Conservation (phyloP, 495 filamentous ascomycete species). For the Penicillium simplicissimum region DNA sequence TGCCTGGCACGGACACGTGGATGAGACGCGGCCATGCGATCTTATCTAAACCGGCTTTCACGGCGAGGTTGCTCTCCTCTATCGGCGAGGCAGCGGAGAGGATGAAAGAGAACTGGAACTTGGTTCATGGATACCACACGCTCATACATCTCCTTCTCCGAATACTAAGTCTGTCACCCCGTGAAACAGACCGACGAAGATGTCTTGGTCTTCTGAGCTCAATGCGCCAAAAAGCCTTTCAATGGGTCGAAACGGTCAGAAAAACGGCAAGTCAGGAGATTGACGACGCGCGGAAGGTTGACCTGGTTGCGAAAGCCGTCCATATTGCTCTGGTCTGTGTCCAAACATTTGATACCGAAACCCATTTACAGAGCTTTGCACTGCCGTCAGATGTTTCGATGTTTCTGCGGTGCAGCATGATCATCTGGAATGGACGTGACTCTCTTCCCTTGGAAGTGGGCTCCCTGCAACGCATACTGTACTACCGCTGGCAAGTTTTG, state of each 20-base stretch:
- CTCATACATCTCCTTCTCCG: slow-evolving; percentile 38
- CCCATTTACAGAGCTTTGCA: slow-evolving; percentile 16
- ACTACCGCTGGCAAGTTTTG: slow-evolving; percentile 33
- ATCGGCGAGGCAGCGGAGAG: slow-evolving; percentile 26
- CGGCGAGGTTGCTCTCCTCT: slow-evolving; percentile 16
- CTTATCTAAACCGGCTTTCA: slow-evolving; percentile 30
- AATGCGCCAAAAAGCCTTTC: background rate
- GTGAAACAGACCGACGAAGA: slow-evolving; percentile 11
- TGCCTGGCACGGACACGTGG: slow-evolving; percentile 9
- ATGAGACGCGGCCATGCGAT: slow-evolving; percentile 30
- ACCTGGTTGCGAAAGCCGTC: slow-evolving; percentile 29
- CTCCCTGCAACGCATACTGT: slow-evolving; percentile 22
- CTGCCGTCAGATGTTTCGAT: slow-evolving; percentile 31
- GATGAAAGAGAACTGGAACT: slow-evolving; percentile 54
- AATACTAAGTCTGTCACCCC: slow-evolving; percentile 38
- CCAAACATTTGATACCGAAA: slow-evolving; percentile 35
- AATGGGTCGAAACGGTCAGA: background rate
- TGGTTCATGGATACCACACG: slow-evolving; percentile 34
- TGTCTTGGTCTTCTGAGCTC: background rate
- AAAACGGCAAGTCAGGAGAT: background rate
- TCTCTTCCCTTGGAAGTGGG: slow-evolving; percentile 5
- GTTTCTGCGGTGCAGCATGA: slow-evolving; percentile 40
- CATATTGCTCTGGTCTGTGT: slow-evolving; percentile 39
- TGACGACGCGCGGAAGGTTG: slow-evolving; percentile 18
- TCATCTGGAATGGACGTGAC: slow-evolving; percentile 33